Conservation (phyloP, 768 basidiomycete species). For the Amanita brunnescens region DNA sequence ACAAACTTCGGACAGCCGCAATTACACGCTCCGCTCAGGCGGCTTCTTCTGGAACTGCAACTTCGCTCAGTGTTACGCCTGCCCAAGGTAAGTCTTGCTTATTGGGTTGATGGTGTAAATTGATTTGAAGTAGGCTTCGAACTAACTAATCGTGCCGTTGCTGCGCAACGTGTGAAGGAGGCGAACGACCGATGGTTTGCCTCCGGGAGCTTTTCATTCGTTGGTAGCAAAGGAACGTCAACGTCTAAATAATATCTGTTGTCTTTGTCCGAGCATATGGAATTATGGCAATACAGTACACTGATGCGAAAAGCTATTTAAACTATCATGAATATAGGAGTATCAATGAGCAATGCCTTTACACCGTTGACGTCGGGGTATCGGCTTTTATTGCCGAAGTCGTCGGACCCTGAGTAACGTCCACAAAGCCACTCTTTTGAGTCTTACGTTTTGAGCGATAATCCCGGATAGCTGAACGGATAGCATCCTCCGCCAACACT, state of each 20-base stretch:
- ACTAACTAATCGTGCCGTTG: conserved; percentile 84
- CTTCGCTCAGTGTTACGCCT: conserved; percentile 89
- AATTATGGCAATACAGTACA: conserved; percentile 14
- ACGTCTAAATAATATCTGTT: background rate
- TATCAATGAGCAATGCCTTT: background rate
- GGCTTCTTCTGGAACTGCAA: conserved; percentile 74
- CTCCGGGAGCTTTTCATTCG: conserved; percentile 73
- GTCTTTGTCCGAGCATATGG: conserved; percentile 8
- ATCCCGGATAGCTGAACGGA: conserved; percentile 95
- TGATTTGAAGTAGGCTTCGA: conserved; percentile 61
- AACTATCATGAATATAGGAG: background rate
- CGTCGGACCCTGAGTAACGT: conserved; percentile 51
- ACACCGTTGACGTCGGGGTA: conserved; percentile 8
- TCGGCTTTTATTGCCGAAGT: conserved; percentile 24
- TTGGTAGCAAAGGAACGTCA: conserved; percentile 42
- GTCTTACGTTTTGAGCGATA: conserved; percentile 78
- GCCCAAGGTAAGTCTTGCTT: conserved; percentile 63
- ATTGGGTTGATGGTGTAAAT: background rate
- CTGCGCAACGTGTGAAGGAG: conserved; percentile 82
- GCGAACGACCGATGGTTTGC: conserved; percentile 98
- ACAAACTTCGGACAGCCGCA: conserved; percentile 82
- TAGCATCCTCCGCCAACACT: conserved; percentile 98
- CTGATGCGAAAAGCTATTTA: background rate
- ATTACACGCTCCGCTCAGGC: conserved; percentile 68
- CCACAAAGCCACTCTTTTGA: conserved; percentile 59